Evolutionary conservation across 2,329 filamentous ascomycete genomes (phyloP), one percentile per base, ranked within the genome.

Genomic region (Nemania sp.): DNA sequence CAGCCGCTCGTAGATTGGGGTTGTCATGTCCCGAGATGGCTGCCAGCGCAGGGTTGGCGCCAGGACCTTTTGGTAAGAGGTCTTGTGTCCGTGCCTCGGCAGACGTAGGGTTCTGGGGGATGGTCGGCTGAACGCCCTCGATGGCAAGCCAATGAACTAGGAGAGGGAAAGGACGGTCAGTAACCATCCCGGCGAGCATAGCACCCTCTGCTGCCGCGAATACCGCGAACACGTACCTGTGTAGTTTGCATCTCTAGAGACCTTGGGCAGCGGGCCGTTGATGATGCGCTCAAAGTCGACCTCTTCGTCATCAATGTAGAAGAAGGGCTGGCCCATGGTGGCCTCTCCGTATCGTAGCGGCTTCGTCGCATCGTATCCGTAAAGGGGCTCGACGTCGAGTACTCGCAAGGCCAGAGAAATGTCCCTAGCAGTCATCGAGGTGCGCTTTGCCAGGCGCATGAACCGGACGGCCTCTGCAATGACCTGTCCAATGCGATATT

Each of bases 261-360:
- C 93, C 76, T 96, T 97, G 25, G 95, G 95, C 67, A 99, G 78
- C 4, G 95, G 91, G 66, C 92, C 92, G 78, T 99, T 99, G 74
- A 99, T 97, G 67, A 99, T 81, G 81, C 98, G 98, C 80, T 99
- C 95, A 73, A 99, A 98, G 76, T 99, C 95, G 56, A 98, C 89
- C 80, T 99, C 95, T 73, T 99, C 95, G 74, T 99, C 95, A 73
- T 99, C 95, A 39, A 99, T 90, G 74, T 99, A 99, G 77, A 94
- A 99, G 20, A 99, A 80, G 54, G 94, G 92, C 77, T 99, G 95
- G 10, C 94, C 93, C 13, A 99, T 80, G 59, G 91, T 96, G 2
- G 95, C 95, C 77, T 99, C 95, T 53, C 95, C 95, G 72, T 96
- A 99, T 56, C 90, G 86, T 69, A 99, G 79, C 25, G 93, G 91